Evolutionary conservation across 116 monocot species (phyloP).

Genomic region (Posidonia oceanica): DNA sequence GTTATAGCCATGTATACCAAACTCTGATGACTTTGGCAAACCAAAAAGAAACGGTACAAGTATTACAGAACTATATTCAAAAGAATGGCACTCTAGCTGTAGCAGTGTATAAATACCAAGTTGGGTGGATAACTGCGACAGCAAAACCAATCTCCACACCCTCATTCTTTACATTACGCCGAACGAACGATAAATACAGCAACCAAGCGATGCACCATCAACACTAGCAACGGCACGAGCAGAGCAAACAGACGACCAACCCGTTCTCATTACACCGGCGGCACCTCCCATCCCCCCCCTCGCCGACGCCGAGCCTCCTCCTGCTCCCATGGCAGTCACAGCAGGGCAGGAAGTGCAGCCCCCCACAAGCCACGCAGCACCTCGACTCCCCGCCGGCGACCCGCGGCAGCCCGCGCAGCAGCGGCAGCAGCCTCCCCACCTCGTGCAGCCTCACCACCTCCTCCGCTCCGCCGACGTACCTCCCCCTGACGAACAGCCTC

Average conservation of each 20-base stretch:
- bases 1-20: too few species aligned
- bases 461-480: constrained; percentile 69
- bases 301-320: constrained; percentile 43
- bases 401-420: constrained; percentile 26
- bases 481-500: constrained; percentile 56
- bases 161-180: too few species aligned
- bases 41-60: too few species aligned
- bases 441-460: constrained; percentile 65
- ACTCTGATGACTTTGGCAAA: too few species aligned
- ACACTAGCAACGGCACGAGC: constrained; percentile 14
- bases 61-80: too few species aligned
- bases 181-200: too few species aligned
- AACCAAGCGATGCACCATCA: too few species aligned
- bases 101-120: too few species aligned
- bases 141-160: too few species aligned
- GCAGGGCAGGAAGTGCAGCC: constrained; percentile 74
- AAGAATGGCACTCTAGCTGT: too few species aligned
- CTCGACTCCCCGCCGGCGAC: constrained; percentile 2
- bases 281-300: constrained; percentile 37
- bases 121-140: too few species aligned
- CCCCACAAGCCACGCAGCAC: constrained; percentile 76
- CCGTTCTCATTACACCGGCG: constrained; percentile 86
- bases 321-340: constrained; percentile 65
- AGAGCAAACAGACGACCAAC: constrained; percentile 49
- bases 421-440: constrained; percentile 52